A percentile compares a stretch with the other conserved stretches of the same genome.
Evolutionary conservation across 2,329 filamentous ascomycete genomes (phyloP).

Genomic region (Amesomyces nigricolor): DNA sequence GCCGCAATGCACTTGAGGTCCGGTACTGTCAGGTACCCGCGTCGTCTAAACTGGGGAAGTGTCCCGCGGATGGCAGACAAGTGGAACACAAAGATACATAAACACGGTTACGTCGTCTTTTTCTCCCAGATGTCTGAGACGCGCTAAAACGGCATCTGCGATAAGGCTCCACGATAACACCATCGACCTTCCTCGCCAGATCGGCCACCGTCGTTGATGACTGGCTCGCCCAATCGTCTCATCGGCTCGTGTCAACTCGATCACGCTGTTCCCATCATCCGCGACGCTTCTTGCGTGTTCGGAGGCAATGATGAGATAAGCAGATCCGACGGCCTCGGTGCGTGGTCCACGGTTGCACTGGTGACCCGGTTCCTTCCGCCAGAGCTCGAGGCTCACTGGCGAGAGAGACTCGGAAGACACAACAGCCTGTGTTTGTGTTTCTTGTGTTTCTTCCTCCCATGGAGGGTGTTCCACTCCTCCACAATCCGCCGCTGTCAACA

Average conservation of each 20-base stretch:
- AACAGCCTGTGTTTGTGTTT: neutral
- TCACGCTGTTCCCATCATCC: constrained; percentile 17
- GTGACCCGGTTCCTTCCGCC: constrained; percentile 2
- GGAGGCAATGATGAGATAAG: constrained; percentile 16
- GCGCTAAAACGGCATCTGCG: constrained; percentile 23
- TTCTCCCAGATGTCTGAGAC: constrained; percentile 3
- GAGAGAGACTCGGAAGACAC: too few species aligned
- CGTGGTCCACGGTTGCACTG: neutral
- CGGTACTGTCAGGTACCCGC: constrained; percentile 4
- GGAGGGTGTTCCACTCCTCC: too few species aligned
- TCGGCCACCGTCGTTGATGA: neutral
- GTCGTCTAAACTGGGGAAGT: neutral
- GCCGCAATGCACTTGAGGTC: neutral
- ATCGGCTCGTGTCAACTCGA: too few species aligned
- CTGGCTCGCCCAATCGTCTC: neutral
- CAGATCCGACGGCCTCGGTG: neutral
- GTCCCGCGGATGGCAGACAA: neutral
- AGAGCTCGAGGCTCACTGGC: neutral
- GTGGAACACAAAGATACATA: constrained; percentile 9
- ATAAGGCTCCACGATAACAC: constrained; percentile 24
- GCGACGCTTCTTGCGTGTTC: constrained; percentile 24
- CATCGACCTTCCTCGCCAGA: neutral
- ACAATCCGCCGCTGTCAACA: too few species aligned
- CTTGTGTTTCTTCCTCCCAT: too few species aligned
- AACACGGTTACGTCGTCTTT: constrained; percentile 7